Percentiles rank a stretch among this genome's conserved stretches.
phyloP scores from a whole-genome alignment of 2,329 filamentous ascomycete species.

The Onygenales sp. region DNA sequence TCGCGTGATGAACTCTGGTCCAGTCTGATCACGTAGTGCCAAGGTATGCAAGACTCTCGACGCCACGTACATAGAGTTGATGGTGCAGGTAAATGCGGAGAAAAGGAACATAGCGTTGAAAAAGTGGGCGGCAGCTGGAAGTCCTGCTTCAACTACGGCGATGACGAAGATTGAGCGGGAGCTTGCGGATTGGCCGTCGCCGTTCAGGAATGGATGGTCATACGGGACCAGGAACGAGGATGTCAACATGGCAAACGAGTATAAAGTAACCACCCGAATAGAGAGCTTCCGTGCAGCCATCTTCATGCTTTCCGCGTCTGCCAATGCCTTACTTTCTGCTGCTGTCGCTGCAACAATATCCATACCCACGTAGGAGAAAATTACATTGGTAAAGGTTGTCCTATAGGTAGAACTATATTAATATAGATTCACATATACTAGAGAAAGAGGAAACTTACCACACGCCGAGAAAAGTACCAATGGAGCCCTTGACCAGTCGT shows the following conservation, averaged over 20 bases:
- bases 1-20: conserved; percentile 33
- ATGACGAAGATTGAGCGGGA: conserved; percentile 32
- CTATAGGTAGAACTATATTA: conserved; percentile 19
- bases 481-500: conserved; percentile 21
- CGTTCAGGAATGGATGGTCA: conserved; percentile 33
- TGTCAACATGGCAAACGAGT: conserved; percentile 33
- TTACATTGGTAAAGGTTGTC: conserved; percentile 31
- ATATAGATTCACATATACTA: not conserved
- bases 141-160: conserved; percentile 30
- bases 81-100: conserved; percentile 33
- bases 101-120: conserved; percentile 40
- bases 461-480: conserved; percentile 30
- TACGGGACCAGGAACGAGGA: conserved; percentile 36
- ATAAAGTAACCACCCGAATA: conserved; percentile 35
- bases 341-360: conserved; percentile 36
- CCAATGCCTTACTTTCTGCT: conserved; percentile 34
- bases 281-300: conserved; percentile 36
- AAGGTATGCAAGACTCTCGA: conserved; percentile 36
- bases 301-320: conserved; percentile 35
- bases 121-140: conserved; percentile 30
- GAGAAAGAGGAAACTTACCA: conserved; percentile 20
- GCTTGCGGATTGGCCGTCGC: conserved; percentile 26
- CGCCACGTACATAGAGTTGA: conserved; percentile 35
- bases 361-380: conserved; percentile 38
- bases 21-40: conserved; percentile 28